A percentile compares a stretch with the other conserved stretches of the same genome.
phyloP scores from a whole-genome alignment of 164 flowering plant species.

The Paratinospora sagittata region DNA sequence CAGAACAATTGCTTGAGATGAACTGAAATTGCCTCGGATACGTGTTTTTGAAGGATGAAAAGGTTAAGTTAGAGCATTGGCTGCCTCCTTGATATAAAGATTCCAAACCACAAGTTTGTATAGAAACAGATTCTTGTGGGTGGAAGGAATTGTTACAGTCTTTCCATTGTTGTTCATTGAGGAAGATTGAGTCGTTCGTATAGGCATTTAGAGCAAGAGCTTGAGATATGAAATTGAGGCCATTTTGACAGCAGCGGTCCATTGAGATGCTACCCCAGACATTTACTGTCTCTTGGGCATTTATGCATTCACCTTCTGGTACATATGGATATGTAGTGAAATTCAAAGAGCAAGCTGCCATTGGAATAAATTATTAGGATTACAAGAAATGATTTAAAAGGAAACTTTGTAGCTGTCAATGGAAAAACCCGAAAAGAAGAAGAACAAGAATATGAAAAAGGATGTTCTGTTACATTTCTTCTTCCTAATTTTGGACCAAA shows the following conservation, averaged over 20 bases:
- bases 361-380: neutral
- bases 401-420: neutral
- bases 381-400: neutral
- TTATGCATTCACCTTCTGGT: constrained; percentile 42
- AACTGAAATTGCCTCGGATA: neutral
- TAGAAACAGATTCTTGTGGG: constrained; percentile 19
- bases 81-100: constrained; percentile 20
- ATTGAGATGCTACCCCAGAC: constrained; percentile 34
- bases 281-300: constrained; percentile 16
- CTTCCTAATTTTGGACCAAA: too few species aligned
- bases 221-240: constrained; percentile 29
- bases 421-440: too few species aligned
- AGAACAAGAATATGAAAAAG: too few species aligned
- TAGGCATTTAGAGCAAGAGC: constrained; percentile 35
- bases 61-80: constrained; percentile 29
- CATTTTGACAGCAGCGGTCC: constrained; percentile 45
- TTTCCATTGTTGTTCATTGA: constrained; percentile 26
- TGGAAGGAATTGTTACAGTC: constrained; percentile 24
- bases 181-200: constrained; percentile 22
- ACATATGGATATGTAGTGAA: constrained; percentile 33
- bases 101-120: constrained; percentile 27
- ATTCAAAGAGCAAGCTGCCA: constrained; percentile 35
- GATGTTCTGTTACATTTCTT: too few species aligned
- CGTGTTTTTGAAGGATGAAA: constrained; percentile 3
- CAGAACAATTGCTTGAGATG: constrained; percentile 25